phyloP scores from a whole-genome alignment of 805 yeast genomes.

The Saturnispora serradocipensis region DNA sequence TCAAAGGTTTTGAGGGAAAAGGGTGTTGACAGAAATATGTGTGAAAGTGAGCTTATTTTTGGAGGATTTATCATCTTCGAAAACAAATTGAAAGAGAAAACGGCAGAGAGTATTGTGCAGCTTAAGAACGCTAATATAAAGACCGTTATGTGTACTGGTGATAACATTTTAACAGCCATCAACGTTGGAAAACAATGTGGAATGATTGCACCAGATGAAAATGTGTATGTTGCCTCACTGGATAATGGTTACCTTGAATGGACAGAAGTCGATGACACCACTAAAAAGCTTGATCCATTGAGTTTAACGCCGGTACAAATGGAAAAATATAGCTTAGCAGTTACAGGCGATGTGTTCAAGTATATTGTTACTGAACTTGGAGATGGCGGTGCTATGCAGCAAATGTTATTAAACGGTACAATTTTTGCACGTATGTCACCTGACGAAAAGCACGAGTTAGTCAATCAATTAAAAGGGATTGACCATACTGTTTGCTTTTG shows the following conservation, averaged over 20 bases:
- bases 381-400: conserved; percentile 33
- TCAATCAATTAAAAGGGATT: conserved; percentile 70
- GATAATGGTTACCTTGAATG: conserved; percentile 35
- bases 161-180: conserved; percentile 86
- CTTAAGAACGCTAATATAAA: conserved; percentile 64
- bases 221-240: conserved; percentile 56
- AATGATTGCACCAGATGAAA: conserved; percentile 37
- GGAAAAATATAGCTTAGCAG: conserved; percentile 57
- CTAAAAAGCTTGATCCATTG: conserved; percentile 47
- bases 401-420: conserved; percentile 59
- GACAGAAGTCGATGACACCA: conserved; percentile 60
- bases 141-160: conserved; percentile 97
- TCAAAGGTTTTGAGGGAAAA: conserved; percentile 32
- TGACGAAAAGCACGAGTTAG: conserved; percentile 94
- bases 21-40: conserved; percentile 45
- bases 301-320: conserved; percentile 45
- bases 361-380: conserved; percentile 53
- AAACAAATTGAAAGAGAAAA: conserved; percentile 70
- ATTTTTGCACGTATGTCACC: conserved; percentile 98
- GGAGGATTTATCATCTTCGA: conserved; percentile 89
- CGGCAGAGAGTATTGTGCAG: conserved; percentile 49
- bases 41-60: conserved; percentile 64
- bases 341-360: conserved; percentile 89
- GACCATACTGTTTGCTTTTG: conserved; percentile 95
- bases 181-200: conserved; percentile 86